phyloP scores from a whole-genome alignment of 1,284 basidiomycete species.

The Ganoderma boninense region DNA sequence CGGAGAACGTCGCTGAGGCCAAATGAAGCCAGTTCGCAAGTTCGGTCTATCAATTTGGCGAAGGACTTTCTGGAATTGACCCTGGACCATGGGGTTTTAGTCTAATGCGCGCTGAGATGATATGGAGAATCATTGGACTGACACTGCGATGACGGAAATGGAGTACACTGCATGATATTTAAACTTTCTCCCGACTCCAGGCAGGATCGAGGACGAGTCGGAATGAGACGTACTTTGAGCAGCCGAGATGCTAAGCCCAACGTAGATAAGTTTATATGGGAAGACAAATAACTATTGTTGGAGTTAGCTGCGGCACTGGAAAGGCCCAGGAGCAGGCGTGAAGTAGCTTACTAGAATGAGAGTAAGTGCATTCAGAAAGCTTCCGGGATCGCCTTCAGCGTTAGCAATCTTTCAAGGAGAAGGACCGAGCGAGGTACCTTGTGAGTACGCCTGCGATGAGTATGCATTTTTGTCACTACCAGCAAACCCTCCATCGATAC shows the following conservation, averaged over 20 bases:
- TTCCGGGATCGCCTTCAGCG: not conserved
- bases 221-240: not conserved
- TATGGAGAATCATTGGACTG: not conserved
- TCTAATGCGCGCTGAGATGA: too few species aligned
- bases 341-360: not conserved
- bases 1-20: not conserved
- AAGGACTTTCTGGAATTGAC: constrained; percentile 1
- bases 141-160: not conserved
- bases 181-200: not conserved
- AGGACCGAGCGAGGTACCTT: not conserved
- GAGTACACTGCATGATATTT: not conserved
- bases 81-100: not conserved
- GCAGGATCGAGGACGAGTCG: not conserved
- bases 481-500: not conserved
- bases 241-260: not conserved
- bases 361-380: not conserved
- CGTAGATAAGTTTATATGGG: not conserved
- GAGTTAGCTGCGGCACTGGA: not conserved
- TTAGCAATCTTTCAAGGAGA: not conserved
- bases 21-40: not conserved
- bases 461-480: not conserved
- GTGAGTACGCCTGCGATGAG: not conserved
- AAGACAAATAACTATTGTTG: not conserved
- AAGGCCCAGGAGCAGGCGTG: not conserved
- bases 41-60: not conserved